Evolutionary conservation across 768 basidiomycete genomes (phyloP), one percentile per base, ranked within the genome.

Genomic region (Tricholoma terreum): DNA sequence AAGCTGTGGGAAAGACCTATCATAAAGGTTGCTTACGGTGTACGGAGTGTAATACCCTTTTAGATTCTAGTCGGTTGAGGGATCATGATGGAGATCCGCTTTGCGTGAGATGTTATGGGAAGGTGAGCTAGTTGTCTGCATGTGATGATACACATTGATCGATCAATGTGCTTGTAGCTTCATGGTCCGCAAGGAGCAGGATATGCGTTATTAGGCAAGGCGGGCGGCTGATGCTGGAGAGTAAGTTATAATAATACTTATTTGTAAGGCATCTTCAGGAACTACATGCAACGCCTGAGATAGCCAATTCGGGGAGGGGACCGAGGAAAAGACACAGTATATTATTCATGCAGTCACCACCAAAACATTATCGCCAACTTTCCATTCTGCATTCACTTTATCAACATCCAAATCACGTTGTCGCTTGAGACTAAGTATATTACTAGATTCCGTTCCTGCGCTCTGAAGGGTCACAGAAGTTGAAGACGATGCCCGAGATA

Each of bases 1-100:
- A 89, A 69, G 90, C 90, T 1, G 80, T 89, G 12, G 88, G 88
- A 7, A 88, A 90, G 76, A 89, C 86, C 14, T 93, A 78, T 71
- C 91, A 93, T 61, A 90, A 89, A 65, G 75, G 72, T 14, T 93
- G 91, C 64, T 70, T 93, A 61, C 76, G 90, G n/a, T 93, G 90
- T 66, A 78, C 80, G 8, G 86, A 86, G 61, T 93, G 90, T 64
- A 80, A 75, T 54, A 83, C 84, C 0, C 65, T 75, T 6, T 73
- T 93, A n/a, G 90, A 92, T 64, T 88, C 90, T 31, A 85, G 76
- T 46, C 80, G 84, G 19, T 69, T 93, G 55, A 81, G 87, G 24
- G 90, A 92, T 68, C 87, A 87, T 65, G 89, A 90, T 45, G 90
- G 86, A 1, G 77, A 81, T 11, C 87, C 88, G 11, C 75, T 83